These are phyloP conservation scores for Astragalus membranaceus DNA, from an alignment of 306 rosid genomes.

Conservation along the genomic window DNA sequence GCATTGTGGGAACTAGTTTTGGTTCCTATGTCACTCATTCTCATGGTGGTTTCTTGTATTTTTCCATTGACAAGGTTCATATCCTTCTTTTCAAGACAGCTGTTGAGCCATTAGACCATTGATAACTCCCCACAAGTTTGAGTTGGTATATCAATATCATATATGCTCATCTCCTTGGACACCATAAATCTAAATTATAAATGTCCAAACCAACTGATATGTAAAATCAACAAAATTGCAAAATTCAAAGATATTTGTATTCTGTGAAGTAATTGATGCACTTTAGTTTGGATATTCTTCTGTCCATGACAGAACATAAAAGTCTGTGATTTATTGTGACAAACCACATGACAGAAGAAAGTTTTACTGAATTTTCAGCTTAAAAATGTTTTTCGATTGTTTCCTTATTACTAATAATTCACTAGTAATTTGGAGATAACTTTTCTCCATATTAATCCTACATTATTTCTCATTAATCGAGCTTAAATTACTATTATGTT, in stretches of 20 bases:
- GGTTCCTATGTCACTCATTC: constrained; percentile 96
- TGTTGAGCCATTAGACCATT: constrained; percentile 74
- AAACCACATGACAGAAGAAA: background rate
- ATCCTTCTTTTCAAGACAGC: constrained; percentile 94
- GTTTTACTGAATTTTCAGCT: background rate
- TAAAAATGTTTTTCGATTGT: background rate
- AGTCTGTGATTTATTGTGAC: constrained; percentile 16
- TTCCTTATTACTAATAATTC: background rate
- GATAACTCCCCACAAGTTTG: too few relatives aligned
- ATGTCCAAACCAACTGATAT: constrained; percentile 7
- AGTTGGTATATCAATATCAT: too few relatives aligned
- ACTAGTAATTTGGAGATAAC: too few relatives aligned
- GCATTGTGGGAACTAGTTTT: constrained; percentile 96
- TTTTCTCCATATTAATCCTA: too few relatives aligned
- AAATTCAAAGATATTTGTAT: constrained; percentile 5
- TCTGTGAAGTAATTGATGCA: constrained; percentile 19
- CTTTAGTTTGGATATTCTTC: constrained; percentile 1
- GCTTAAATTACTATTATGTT: too few relatives aligned
- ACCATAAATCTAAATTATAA: background rate
- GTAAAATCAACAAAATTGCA: constrained; percentile 26
- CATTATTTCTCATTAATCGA: too few relatives aligned
- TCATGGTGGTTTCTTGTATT: constrained; percentile 80
- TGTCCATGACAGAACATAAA: background rate
- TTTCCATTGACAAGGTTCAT: constrained; percentile 88
- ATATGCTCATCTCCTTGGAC: too few relatives aligned